Percentiles rank a stretch among this genome's conserved stretches.
These are phyloP conservation scores for Euphrasia arctica DNA, from an alignment of 305 asterid genomes.

Conservation along the genomic window DNA sequence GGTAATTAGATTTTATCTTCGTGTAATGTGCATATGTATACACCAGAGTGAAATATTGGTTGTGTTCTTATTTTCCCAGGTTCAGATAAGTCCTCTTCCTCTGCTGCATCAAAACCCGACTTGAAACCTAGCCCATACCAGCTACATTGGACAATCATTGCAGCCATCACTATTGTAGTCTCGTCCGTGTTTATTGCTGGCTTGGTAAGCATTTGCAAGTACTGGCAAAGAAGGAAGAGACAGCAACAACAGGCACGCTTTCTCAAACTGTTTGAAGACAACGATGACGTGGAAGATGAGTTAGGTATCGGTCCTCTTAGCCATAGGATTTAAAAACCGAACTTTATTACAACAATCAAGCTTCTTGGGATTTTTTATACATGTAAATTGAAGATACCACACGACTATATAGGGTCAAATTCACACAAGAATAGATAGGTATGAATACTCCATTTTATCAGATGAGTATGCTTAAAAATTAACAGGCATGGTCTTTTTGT, in stretches of 20 bases:
- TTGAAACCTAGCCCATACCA: constrained; percentile 29
- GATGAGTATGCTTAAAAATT: constrained; percentile 1
- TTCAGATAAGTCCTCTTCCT: constrained; percentile 32
- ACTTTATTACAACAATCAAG: background rate
- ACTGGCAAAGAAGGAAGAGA: constrained; percentile 66
- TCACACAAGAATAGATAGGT: constrained; percentile 19
- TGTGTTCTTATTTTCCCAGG: constrained; percentile 28
- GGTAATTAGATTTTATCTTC: background rate
- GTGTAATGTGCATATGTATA: background rate
- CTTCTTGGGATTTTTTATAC: constrained; percentile 12
- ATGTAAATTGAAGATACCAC: constrained; percentile 20
- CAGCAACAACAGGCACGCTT: constrained; percentile 80
- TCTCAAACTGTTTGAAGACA: constrained; percentile 76
- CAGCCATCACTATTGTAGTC: constrained; percentile 28
- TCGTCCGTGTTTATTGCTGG: constrained; percentile 36
- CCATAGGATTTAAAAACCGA: constrained; percentile 37
- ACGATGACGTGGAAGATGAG: constrained; percentile 87
- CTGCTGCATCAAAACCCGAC: constrained; percentile 18
- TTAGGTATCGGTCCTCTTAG: constrained; percentile 76
- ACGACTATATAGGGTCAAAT: constrained; percentile 8
- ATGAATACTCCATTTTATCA: constrained; percentile 19
- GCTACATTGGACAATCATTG: constrained; percentile 48
- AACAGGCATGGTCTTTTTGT: constrained; percentile 4
- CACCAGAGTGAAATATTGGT: constrained; percentile 11
- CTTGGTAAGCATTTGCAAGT: constrained; percentile 44